Base-by-base conservation (phyloP, 192 early-diverging fungal species). In the Gryganskiella cystojenkinii region DNA sequence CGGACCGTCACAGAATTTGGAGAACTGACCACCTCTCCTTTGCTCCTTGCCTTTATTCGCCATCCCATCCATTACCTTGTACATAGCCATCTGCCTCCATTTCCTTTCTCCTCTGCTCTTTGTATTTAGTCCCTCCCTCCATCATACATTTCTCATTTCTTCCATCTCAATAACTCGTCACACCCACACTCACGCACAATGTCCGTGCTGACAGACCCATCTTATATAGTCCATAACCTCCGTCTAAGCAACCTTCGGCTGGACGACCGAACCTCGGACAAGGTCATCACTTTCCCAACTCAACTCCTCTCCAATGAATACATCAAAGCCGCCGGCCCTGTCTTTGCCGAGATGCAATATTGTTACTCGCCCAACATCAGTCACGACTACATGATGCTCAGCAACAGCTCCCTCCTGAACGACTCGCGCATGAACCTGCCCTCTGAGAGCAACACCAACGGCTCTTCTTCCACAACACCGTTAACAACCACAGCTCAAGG, bases 141-240 rank as follows among this genome's bases (percentile, higher is more conserved):
- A 13, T 17, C 34, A 50, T 50, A 15, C 5, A 20, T 20, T 50
- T 22, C 14, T 22, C 14, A 50, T 50, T n/a, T 20, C 47, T 6
- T 20, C 22, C 19, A 5, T 50, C 13, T 58, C 20, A 10, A 51
- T 50, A 59, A 19, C 22, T 50, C 47, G 19, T 15, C 19, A 50
- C 19, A 50, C 35, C 34, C 37, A 28, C 24, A 20, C 33, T 43
- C 22, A 22, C 24, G 27, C 35, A 63, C 56, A 72, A 93, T 93
- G 92, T 87, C 92, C 35, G 76, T 93, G 35, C 76, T 90, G 22
- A 87, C 87, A 43, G 92, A 93, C 83, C 86, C 90, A 22, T 81
- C 86, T 6, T 94, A 89, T 79, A 81, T 94, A 25, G 86, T 94
- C 60, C 91, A 94, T 71, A 87, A 89, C 69, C 85, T 92, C 49